Base-by-base conservation (phyloP, 371 early-diverging fungal genomes). In the Mucor racemosus region DNA sequence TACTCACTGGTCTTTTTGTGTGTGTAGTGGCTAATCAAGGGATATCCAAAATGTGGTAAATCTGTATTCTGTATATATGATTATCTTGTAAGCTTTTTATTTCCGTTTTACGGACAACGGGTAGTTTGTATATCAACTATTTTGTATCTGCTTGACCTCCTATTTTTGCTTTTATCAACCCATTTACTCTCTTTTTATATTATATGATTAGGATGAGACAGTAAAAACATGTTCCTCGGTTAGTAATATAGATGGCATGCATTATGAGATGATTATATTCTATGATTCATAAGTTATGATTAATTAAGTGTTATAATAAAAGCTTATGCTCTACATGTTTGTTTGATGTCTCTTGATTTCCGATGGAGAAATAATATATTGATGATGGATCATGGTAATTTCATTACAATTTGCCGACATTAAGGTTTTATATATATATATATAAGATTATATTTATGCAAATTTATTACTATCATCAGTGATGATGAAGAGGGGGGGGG, bases 51-150 rank as follows among this genome's bases (percentile, higher is more conserved):
- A 26, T 26, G 26, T 26, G 26, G 3, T 26, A 26, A 3, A 36
- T 58, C 59, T 65, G 41, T 38, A 59, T 59, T 65, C 59, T 65
- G 59, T 41, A 65, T 42, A 38, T 13, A 21, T 34, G 36, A 19
- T 15, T 10, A 42, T 42, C 38, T 58, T 36, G 7, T 38, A 7
- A 13, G 50, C 17, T 58, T 64, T 57, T 55, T 65, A 26, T 64
- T 57, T 65, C 58, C 58, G 65, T 48, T 65, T 65, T 58, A 65
- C 38, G 58, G 58, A 26, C 65, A 48, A 65, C 50, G 48, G 65
- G 44, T 46, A 36, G 44, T 44, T 58, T 65, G 46, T 58, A 65
- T 58, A 58, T 35, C 36, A 65, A 64, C 56, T 64, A 19, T 53
- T 26, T 26, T 26, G 15, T 33, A 15, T 40, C 38, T 56, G 57